phyloP scores from a whole-genome alignment of 805 yeast genomes.

The Wickerhamia fluorescens region DNA sequence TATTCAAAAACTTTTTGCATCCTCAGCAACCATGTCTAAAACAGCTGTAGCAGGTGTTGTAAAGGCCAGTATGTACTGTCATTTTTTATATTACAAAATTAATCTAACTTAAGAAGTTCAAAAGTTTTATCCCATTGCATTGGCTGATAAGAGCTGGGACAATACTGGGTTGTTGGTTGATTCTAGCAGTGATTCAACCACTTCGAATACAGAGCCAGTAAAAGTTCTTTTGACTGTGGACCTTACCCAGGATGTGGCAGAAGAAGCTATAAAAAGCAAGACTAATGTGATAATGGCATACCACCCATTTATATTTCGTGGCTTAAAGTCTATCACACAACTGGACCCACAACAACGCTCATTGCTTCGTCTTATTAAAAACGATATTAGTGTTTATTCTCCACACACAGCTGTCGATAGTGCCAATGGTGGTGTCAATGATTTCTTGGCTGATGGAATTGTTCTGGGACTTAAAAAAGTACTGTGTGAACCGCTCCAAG shows the following conservation, averaged over 20 bases:
- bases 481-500: slow-evolving; percentile 34
- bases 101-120: slow-evolving; percentile 43
- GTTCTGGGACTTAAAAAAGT: slow-evolving; percentile 18
- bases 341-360: slow-evolving; percentile 77
- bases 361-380: slow-evolving; percentile 60
- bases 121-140: slow-evolving; percentile 66
- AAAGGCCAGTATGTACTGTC: slow-evolving; percentile 30
- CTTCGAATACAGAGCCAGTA: slow-evolving; percentile 11
- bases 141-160: slow-evolving; percentile 91
- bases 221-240: slow-evolving; percentile 70
- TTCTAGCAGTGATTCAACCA: slow-evolving; percentile 32
- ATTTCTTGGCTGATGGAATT: slow-evolving; percentile 71
- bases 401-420: slow-evolving; percentile 98
- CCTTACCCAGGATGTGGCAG: slow-evolving; percentile 73
- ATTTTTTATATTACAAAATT: slow-evolving; percentile 18
- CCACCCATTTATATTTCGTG: slow-evolving; percentile 88
- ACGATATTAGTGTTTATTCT: slow-evolving; percentile 81
- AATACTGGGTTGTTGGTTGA: slow-evolving; percentile 90
- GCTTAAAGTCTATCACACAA: slow-evolving; percentile 63
- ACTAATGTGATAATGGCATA: slow-evolving; percentile 70
- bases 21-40: slow-evolving; percentile 33
- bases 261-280: slow-evolving; percentile 63
- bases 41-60: slow-evolving; percentile 37
- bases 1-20: no score
- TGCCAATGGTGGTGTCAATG: slow-evolving; percentile 88